A percentile compares a stretch with the other conserved stretches of the same genome.
Evolutionary conservation across 257 asterid genomes (phyloP).

Genomic region (Nicotiana noctiflora): DNA sequence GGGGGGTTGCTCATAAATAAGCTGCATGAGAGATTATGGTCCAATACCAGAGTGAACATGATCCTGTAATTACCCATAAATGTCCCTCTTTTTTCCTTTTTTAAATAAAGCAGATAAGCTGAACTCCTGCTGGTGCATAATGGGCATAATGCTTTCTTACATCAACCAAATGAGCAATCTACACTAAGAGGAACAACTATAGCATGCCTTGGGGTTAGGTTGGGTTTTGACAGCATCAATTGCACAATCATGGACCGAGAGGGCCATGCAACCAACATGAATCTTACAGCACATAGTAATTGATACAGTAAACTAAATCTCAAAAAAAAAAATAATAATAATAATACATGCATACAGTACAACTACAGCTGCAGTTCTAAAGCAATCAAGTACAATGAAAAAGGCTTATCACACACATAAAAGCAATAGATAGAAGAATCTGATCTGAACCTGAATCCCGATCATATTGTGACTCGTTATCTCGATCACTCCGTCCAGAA

Average conservation of each 20-base stretch:
- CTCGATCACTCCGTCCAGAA: constrained; percentile 59
- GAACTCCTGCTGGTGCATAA: no score
- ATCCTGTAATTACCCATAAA: neutral
- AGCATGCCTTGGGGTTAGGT: no score
- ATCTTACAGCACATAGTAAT: no score
- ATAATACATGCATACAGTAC: neutral
- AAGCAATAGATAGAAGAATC: constrained; percentile 2
- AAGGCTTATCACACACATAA: neutral
- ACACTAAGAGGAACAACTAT: no score
- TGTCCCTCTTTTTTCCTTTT: neutral
- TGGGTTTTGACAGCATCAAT: no score
- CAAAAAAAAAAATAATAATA: no score
- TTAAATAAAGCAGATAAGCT: neutral
- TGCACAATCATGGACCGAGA: no score
- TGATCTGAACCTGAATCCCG: constrained; percentile 63
- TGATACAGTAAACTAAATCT: no score
- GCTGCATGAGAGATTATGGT: neutral
- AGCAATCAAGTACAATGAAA: neutral
- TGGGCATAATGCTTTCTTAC: no score
- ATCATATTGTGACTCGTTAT: constrained; percentile 61
- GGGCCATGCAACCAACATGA: no score
- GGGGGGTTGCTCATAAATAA: neutral
- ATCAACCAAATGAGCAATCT: no score
- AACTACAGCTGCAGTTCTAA: neutral
- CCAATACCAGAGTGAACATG: no score